These are phyloP conservation scores for Colletotrichum sp. DNA, from an alignment of 2,329 filamentous ascomycete species.

Conservation along the genomic window DNA sequence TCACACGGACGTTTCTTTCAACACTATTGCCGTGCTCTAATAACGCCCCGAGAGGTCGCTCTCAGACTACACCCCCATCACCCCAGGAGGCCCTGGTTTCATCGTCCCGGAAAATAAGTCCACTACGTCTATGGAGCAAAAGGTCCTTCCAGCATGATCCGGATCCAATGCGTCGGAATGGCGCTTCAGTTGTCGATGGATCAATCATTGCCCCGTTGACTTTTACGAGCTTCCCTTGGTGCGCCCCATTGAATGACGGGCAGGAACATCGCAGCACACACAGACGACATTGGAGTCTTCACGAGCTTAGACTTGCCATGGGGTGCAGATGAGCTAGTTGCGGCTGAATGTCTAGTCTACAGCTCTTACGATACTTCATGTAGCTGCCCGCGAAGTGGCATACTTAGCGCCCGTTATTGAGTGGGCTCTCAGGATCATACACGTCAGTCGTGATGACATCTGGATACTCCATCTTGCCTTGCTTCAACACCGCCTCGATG, in stretches of 20 bases:
- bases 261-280: background rate
- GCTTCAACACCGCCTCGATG: background rate
- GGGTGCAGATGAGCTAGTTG: background rate
- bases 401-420: conserved; percentile 44
- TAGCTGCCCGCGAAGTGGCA: background rate
- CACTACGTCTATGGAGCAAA: background rate
- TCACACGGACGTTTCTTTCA: background rate
- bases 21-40: background rate
- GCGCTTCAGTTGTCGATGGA: background rate
- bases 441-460: conserved; percentile 62
- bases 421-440: conserved; percentile 62
- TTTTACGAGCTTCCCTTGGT: background rate
- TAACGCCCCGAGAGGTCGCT: background rate
- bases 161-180: background rate
- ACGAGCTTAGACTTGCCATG: background rate
- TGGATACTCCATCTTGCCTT: conserved; percentile 44
- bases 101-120: background rate
- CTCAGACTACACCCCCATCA: background rate
- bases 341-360: background rate
- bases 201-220: background rate
- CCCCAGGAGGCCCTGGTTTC: background rate
- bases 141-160: background rate
- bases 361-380: background rate
- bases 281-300: background rate
- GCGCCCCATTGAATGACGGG: background rate